Base-by-base conservation (phyloP, 805 yeast genomes). In the Cyberlindnera lachancei region DNA sequence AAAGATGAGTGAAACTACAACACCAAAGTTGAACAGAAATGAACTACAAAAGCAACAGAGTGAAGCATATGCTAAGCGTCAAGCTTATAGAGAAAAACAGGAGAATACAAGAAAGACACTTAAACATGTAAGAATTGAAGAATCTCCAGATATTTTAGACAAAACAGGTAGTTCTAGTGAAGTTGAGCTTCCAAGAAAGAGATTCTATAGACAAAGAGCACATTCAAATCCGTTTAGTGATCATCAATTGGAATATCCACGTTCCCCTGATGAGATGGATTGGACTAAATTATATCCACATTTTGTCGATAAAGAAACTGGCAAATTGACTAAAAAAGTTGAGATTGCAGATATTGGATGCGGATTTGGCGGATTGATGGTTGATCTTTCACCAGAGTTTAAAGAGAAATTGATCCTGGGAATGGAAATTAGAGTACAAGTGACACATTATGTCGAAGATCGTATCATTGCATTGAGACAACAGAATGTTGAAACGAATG, bases 211-310 rank as follows among this genome's bases (percentile, higher is more conserved):
- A 55, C 98, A 92, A 60, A 66, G 98, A 59, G 98, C 98, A 2
- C 98, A 92, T 54, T 87, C 96, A 3, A 92, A 92, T 53, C 97
- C 97, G 15, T 92, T 92, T 50, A 83, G 95, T 14, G 98, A 92
- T 59, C 98, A 92, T 57, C 74, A 79, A 47, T 66, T 92, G 27
- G 95, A 85, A 39, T 92, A 92, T 48, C 97, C 98, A 15, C 55
- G 59, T 25, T 66, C 73, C 15, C 98, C 98, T 5, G 73, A 66
- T 23, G 70, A 65, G 17, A 90, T 92, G 97, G 77, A 87, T 54
- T 92, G 98, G 98, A 52, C 68, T 1, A 70, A 64, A 48, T 61
- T 81, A 32, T 90, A 77, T 48, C 96, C 96, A 4, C 63, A 67
- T 14, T 76, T 53, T 47, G 58, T 56, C 33, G 69, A 70, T 46